Evolutionary conservation across 345 rosid species (phyloP), one percentile per base, ranked within the genome.

Genomic region (Populus alba): DNA sequence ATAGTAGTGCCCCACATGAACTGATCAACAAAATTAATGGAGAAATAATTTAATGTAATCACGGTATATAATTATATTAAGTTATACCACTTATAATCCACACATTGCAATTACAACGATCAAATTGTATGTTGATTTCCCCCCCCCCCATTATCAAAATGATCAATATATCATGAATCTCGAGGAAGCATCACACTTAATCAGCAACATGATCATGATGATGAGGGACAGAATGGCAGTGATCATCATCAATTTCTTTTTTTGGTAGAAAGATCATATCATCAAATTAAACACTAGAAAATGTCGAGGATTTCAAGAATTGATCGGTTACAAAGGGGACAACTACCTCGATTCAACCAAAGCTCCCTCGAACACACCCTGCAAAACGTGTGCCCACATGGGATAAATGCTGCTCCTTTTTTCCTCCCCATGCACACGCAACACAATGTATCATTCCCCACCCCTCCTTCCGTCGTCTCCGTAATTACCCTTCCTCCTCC

Each of bases 371-470:
- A 90, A 80, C 97, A 92, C 49, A 88, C 89, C 81, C 97, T 88
- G 65, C 97, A 92, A 82, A 87, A 92, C 23, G 97, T 88, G 51
- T 92, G 97, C 35, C 97, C 97, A 85, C 97, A 92, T 61, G 97
- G 93, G 68, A 92, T 92, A 79, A 92, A 90, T 45, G 97, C 97
- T 23, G 97, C 91, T 0, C 93, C 93, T 72, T 90, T 90, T 63
- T 84, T 86, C 75, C 88, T 89, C 61, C 81, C 89, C 94, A 89
- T 86, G 86, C 94, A 90, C 88, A 92, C 97, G 92, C 97, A 92
- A 77, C 97, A 92, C 89, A 88, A 77, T 17, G 77, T 29, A 82
- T 90, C 97, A 79, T 16, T 78, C 5, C 91, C 87, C 79, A 15
- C 55, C 31, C 67, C 78, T 74, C 9, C 49, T 62, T 27, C 80